Evolutionary conservation across 768 basidiomycete species (phyloP), one percentile per base, ranked within the genome.

Genomic region (Agaricus subrufescens): DNA sequence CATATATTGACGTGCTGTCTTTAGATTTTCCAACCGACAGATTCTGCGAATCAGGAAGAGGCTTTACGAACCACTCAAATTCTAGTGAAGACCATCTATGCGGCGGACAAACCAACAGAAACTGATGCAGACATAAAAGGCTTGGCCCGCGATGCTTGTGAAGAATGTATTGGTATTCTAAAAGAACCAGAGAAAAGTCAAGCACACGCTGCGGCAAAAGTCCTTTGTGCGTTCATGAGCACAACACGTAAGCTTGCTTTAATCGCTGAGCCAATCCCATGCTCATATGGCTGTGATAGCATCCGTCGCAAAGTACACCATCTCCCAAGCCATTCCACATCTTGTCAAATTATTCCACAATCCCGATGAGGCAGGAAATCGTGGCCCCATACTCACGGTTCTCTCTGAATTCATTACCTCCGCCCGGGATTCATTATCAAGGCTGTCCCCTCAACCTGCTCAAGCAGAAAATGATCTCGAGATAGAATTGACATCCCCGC

Each of bases 151-250:
- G 85, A 88, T 43, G 86, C 89, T 0, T 89, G 88, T 59, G 80
- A 84, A 54, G 91, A 97, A 65, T 94, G 91, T 62, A 76, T 94
- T 7, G 77, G 80, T 25, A 83, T 89, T 54, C 71, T 98, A 43
- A 81, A 84, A 43, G 91, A 97, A 65, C 94, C 96, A 0, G 97
- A 98, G 68, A 98, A 98, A 73, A 87, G 82, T 66, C 90, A 94
- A 67, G 94, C 95, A 1, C 85, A 85, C 65, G 85, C 91, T 40
- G 94, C 94, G 1, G 87, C 88, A 46, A 93, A 91, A 66, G 81
- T 94, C 31, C 70, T 98, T 31, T 87, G 87, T 59, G 81, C 84
- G 1, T 82, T 94, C 61, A 78, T 91, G 68, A 72, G 79, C n/a
- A 87, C 87, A 11, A 89, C 91, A 7, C 80, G 94, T 94, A 65